A percentile compares a stretch with the other conserved stretches of the same genome.
These are phyloP conservation scores for Acanthamoeba triangularis DNA, from an alignment of 208 protist genomes.

Conservation along the genomic window DNA sequence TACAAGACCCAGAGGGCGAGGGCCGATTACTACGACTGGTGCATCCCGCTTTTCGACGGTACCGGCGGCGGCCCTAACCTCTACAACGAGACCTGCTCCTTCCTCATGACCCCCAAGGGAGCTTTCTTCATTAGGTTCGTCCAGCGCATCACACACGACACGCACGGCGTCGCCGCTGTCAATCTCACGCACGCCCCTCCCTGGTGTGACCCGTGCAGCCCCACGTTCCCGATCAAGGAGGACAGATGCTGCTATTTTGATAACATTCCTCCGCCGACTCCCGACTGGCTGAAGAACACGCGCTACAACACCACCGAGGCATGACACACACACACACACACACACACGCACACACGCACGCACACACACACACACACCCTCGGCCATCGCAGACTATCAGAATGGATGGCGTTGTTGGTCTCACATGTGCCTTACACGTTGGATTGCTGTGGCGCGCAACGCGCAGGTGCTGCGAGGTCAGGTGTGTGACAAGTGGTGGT, in stretches of 20 bases:
- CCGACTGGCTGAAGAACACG: conserved; percentile 15
- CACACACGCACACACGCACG: too few species aligned
- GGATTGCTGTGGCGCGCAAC: too few species aligned
- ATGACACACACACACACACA: background rate
- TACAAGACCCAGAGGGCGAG: background rate
- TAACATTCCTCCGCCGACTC: background rate
- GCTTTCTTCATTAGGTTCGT: background rate
- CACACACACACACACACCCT: too few species aligned
- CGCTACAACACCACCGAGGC: background rate
- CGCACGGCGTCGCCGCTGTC: background rate
- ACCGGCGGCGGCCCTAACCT: background rate
- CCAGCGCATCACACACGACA: background rate
- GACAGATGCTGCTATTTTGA: conserved; percentile 1
- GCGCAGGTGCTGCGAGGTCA: background rate
- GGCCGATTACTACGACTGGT: background rate
- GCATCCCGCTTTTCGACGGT: background rate
- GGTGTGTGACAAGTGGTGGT: conserved; percentile 43
- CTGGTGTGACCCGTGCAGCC: background rate
- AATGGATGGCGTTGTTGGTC: too few species aligned
- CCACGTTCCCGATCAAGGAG: background rate
- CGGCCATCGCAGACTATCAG: too few species aligned
- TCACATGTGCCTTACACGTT: background rate
- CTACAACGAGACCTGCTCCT: conserved; percentile 26
- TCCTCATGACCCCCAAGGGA: background rate
- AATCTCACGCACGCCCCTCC: background rate